Base-by-base conservation (phyloP, 345 rosid species). In the Arabidopsis thaliana region DNA sequence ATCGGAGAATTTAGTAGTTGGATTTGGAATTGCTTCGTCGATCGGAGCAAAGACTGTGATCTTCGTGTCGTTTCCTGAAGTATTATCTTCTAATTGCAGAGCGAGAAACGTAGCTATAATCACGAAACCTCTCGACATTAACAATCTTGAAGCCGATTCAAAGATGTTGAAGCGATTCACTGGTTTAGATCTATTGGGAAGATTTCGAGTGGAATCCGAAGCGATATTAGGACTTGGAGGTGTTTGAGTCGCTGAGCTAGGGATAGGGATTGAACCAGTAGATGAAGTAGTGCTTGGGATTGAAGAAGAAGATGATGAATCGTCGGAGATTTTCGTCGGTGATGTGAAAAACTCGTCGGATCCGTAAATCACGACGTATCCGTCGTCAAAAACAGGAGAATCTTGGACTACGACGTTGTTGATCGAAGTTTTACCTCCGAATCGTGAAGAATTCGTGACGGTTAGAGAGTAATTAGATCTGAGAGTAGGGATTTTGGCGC, bases 1-100 rank as follows among this genome's bases (percentile, higher is more conserved):
- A 50, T 75, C 79, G 0, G 76, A 66, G 63, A 84, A 72, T 16
- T 64, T 81, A 11, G 4, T 49, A 1, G 55, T 46, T 4, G 57
- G 48, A 14, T 49, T 60, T 24, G 82, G 63, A 28, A 83, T 48
- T 4, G 83, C 84, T 53, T 72, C 84, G 69, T 82, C 85, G 24
- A 71, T 60, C 0, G 84, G 86, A 9, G 88, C 86, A 8, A 83
- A 81, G 77, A 85, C 65, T 34, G 86, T 85, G 75, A 83, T 49
- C 61, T 67, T 82, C 64, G 82, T 68, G 34, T 56, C 75, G 68
- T 62, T 70, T 4, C 23, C 61, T 11, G 73, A 69, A 25, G 58
- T 65, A 5, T 45, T 16, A 16, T 50, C 69, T 3, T 46, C 71
- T 1, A 81, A 49, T 53, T 85, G 88, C 36, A 80, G 24, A 75